phyloP scores from a whole-genome alignment of 2,329 filamentous ascomycete species.

The Trichoderma semiorbis region DNA sequence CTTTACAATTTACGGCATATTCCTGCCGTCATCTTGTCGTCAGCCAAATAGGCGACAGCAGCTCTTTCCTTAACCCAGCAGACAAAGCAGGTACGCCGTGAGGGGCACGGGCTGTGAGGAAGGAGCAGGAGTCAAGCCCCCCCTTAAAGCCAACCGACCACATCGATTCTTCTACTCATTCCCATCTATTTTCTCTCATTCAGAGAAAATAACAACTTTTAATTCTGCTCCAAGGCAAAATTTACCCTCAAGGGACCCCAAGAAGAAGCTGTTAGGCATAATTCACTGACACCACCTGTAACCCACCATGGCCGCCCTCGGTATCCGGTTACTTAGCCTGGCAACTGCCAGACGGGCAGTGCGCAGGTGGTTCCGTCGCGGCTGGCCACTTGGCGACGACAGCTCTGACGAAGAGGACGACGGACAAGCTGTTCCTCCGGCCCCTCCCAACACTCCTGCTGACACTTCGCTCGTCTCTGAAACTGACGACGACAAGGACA shows the following conservation, averaged over 20 bases:
- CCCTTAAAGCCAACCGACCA: not conserved
- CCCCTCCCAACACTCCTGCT: not conserved
- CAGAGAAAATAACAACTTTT: not conserved
- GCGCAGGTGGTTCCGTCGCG: slow-evolving; percentile 31
- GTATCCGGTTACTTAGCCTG: slow-evolving; percentile 30
- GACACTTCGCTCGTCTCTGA: not conserved
- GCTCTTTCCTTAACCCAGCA: not conserved
- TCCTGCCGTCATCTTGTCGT: not conserved
- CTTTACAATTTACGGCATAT: not conserved
- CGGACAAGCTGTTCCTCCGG: not conserved
- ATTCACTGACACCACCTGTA: not conserved
- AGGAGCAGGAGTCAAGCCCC: not conserved
- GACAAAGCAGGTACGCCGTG: not conserved
- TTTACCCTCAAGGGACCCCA: not conserved
- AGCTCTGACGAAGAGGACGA: not conserved
- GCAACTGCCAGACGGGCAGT: slow-evolving; percentile 31
- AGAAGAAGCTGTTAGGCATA: not conserved
- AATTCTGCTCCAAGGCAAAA: not conserved
- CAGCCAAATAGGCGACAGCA: no score
- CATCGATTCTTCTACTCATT: not conserved
- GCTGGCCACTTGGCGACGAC: slow-evolving; percentile 25
- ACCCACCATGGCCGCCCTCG: slow-evolving; percentile 21
- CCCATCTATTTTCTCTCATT: not conserved
- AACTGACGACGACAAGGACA: not conserved
- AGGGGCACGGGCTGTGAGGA: not conserved